Evolutionary conservation across 208 protist species (phyloP).

Genomic region (Blastocrithidia nonstop): DNA sequence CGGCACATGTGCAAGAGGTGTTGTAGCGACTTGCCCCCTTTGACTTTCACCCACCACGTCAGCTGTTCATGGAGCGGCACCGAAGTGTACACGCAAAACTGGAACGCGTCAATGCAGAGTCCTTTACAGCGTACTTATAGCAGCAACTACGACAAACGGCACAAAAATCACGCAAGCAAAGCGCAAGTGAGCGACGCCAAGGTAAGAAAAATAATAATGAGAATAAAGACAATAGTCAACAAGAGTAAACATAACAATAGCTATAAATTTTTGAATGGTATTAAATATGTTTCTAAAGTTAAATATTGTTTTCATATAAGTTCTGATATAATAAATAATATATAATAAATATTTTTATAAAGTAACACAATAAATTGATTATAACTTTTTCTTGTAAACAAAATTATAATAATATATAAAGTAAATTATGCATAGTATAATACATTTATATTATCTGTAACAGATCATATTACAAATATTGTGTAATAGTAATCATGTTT

Average conservation of each 20-base stretch:
- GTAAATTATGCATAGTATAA: not conserved
- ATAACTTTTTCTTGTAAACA: too few species aligned
- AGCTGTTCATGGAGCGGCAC: constrained; percentile 78
- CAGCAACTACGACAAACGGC: constrained; percentile 45
- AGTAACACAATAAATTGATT: too few species aligned
- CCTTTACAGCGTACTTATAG: constrained; percentile 68
- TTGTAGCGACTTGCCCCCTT: constrained; percentile 68
- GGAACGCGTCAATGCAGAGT: constrained; percentile 68
- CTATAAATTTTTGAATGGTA: too few species aligned
- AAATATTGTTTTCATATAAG: too few species aligned
- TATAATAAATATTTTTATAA: too few species aligned
- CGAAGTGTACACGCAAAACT: constrained; percentile 70
- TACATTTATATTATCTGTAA: constrained; percentile 2
- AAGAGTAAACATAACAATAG: too few species aligned
- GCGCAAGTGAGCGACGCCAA: constrained; percentile 3
- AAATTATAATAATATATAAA: too few species aligned
- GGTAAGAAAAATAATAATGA: too few species aligned
- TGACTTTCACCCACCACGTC: constrained; percentile 78
- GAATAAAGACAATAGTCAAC: not conserved
- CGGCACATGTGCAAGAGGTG: constrained; percentile 51
- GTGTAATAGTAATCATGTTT: not conserved
- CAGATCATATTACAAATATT: not conserved
- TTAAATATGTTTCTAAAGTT: too few species aligned
- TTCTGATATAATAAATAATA: too few species aligned
- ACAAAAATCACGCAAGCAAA: constrained; percentile 16